Base-by-base conservation (phyloP, 257 asterid species). In the Cynanchum wilfordii region DNA sequence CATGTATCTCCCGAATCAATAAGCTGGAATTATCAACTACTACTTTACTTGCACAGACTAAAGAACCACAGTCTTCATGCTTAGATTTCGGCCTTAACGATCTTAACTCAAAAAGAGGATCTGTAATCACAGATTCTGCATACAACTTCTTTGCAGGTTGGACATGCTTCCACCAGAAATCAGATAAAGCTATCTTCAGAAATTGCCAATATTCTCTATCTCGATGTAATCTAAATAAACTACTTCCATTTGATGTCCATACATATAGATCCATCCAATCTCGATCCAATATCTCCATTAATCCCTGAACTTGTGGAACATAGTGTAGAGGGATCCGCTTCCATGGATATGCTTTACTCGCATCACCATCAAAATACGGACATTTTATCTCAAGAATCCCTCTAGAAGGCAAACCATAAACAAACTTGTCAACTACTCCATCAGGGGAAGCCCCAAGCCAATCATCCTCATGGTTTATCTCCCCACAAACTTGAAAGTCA, bases 381-480 rank as follows among this genome's bases (percentile, higher is more conserved):
- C 96, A 90, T 40, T 93, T 93, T 40, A 93, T 84, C 81, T 90
- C 98, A 73, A 93, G 86, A 70, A 89, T 87, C 22, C 98, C 96
- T 12, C 59, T 64, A 45, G 84, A 82, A 38, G 90, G 87, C 79
- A 90, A 79, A 52, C 78, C 87, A 66, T 86, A 82, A 13, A 72
- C 40, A 68, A 73, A 64, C 74, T 79, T 80, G 58, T 88, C 86
- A 67, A 88, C 63, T 68, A 79, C 63, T 52, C 97, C 97, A 73
- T 93, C 98, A 1, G 98, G 88, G 42, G 98, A 93, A 78, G 97
- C 98, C 57, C 86, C 98, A 63, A 93, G 90, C 92, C 90, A 93
- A 70, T 71, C 80, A 73, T 86, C 85, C 44, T 80, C 79, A 13
- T 74, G 83, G 68, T 81, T 75, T 11, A 29, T 75, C 55, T 78